phyloP scores from a whole-genome alignment of 306 rosid genomes.

The Vachellia collinsii region DNA sequence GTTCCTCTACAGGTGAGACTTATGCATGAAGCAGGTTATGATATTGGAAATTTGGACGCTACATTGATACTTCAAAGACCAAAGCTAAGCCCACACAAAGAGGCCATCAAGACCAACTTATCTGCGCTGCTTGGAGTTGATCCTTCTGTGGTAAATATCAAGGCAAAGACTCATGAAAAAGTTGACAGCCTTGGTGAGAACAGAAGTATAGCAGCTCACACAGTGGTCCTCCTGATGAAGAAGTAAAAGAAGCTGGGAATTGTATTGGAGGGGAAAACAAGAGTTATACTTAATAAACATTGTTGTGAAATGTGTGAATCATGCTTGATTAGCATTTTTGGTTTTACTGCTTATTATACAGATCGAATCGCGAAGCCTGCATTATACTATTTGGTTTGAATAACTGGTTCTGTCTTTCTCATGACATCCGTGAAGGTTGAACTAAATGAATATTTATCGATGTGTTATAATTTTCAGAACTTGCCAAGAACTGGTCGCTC shows the following conservation, averaged over 20 bases:
- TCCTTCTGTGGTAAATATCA: conserved; percentile 82
- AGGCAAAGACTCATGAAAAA: conserved; percentile 97
- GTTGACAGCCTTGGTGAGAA: conserved; percentile 98
- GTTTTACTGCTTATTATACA: background rate
- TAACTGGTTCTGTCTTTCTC: conserved; percentile 1
- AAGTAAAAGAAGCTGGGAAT: conserved; percentile 47
- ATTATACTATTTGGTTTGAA: conserved; percentile 8
- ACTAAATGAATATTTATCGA: background rate
- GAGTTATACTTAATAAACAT: conserved; percentile 20
- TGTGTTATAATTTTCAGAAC: background rate
- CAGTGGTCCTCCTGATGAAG: conserved; percentile 91
- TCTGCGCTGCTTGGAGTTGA: conserved; percentile 89
- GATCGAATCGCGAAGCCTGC: conserved; percentile 15
- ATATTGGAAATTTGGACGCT: conserved; percentile 87
- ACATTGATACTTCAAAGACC: conserved; percentile 96
- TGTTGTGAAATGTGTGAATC: conserved; percentile 2
- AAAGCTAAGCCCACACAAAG: conserved; percentile 95
- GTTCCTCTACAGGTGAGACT: conserved; percentile 71
- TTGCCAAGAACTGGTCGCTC: background rate
- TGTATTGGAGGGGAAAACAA: conserved; percentile 3
- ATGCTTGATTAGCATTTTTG: conserved; percentile 23
- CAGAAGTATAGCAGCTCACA: conserved; percentile 96
- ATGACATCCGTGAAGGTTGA: background rate
- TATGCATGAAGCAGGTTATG: conserved; percentile 93
- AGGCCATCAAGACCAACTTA: conserved; percentile 79